Conservation (phyloP, 345 rosid genomes). For the Euphorbia peplus region DNA sequence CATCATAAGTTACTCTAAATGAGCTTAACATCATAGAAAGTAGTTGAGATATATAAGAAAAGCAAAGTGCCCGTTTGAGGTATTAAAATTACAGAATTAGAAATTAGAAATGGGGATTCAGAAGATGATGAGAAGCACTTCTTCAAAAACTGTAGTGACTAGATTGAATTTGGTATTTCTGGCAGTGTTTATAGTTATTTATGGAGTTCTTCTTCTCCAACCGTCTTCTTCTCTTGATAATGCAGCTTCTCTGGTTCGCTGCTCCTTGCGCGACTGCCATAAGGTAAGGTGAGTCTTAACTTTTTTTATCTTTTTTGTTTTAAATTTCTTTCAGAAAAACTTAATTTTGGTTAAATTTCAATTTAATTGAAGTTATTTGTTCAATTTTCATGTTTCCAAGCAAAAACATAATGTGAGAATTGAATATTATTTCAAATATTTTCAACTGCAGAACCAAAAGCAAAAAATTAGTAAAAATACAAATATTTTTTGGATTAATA, state of each 20-base stretch:
- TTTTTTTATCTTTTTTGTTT: background rate
- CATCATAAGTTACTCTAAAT: slow-evolving; percentile 8
- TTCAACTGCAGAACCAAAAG: too few relatives aligned
- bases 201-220: slow-evolving; percentile 50
- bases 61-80: slow-evolving; percentile 21
- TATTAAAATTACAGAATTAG: slow-evolving; percentile 2
- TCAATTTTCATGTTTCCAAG: too few relatives aligned
- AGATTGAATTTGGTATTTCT: slow-evolving; percentile 61
- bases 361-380: too few relatives aligned
- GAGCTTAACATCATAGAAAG: slow-evolving; percentile 2
- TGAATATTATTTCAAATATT: too few relatives aligned
- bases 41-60: slow-evolving; percentile 6
- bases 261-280: slow-evolving; percentile 75
- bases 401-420: too few relatives aligned
- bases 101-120: slow-evolving; percentile 34
- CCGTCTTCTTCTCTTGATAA: slow-evolving; percentile 66
- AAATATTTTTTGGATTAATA: too few relatives aligned
- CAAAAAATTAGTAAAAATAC: too few relatives aligned
- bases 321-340: too few relatives aligned
- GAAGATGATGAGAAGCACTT: slow-evolving; percentile 50
- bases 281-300: slow-evolving; percentile 82
- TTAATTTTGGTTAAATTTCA: too few relatives aligned
- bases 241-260: slow-evolving; percentile 62
- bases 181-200: slow-evolving; percentile 55
- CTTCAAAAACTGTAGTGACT: slow-evolving; percentile 61